A percentile compares a stretch with the other conserved stretches of the same genome.
These are phyloP conservation scores for Saturnispora hagleri DNA, from an alignment of 805 yeast genomes.

Conservation along the genomic window DNA sequence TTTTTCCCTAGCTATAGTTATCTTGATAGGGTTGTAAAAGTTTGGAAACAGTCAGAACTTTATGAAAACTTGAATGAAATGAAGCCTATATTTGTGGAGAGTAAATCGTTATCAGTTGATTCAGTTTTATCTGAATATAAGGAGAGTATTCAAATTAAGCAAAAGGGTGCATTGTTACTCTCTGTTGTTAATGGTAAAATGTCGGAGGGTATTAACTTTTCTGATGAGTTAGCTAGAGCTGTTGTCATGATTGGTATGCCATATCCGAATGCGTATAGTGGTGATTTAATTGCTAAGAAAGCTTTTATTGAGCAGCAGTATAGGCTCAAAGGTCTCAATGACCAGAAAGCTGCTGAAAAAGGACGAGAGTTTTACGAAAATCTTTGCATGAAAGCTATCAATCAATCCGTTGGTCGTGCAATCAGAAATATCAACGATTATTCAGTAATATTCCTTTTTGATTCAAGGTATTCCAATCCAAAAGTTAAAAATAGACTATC, in stretches of 20 bases:
- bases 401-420: constrained; percentile 88
- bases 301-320: constrained; percentile 50
- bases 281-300: constrained; percentile 68
- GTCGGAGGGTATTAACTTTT: constrained; percentile 90
- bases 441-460: constrained; percentile 65
- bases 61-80: constrained; percentile 28
- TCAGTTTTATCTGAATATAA: constrained; percentile 44
- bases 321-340: constrained; percentile 38
- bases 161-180: constrained; percentile 55
- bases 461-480: constrained; percentile 41
- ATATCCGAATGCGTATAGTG: constrained; percentile 75
- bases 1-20: constrained; percentile 84
- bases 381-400: constrained; percentile 82
- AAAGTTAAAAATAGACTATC: constrained; percentile 53
- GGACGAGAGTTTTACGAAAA: constrained; percentile 64
- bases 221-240: constrained; percentile 79
- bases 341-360: constrained; percentile 36
- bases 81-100: constrained; percentile 52
- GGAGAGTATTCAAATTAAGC: constrained; percentile 26
- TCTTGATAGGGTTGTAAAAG: constrained; percentile 37
- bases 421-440: constrained; percentile 79
- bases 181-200: constrained; percentile 90
- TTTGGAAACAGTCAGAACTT: constrained; percentile 40
- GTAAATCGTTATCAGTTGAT: constrained; percentile 36
- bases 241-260: constrained; percentile 86